Conservation (phyloP, 768 basidiomycete species). For the Lactarius pseudohatsudake region DNA sequence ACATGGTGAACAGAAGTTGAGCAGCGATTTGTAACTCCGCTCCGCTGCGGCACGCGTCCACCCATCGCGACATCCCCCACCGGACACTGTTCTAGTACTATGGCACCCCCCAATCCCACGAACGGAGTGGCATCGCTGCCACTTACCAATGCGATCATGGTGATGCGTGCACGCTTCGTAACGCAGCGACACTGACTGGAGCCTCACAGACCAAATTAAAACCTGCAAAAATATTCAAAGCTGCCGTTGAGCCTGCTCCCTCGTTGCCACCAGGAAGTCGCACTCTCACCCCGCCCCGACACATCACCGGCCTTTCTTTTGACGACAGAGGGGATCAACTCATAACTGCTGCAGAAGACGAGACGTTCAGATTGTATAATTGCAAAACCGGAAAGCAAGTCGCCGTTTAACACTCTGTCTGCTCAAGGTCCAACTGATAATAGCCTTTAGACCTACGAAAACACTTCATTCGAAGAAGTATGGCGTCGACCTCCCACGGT, state of each 20-base stretch:
- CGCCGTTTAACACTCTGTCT: conserved; percentile 29
- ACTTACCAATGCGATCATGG: conserved; percentile 38
- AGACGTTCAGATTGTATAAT: conserved; percentile 86
- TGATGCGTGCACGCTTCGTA: conserved; percentile 16
- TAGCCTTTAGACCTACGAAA: conserved; percentile 60
- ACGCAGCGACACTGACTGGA: background rate
- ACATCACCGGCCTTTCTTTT: conserved; percentile 87
- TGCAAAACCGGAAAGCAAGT: conserved; percentile 94
- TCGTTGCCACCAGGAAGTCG: conserved; percentile 46
- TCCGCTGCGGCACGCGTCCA: background rate
- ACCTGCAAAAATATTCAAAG: conserved; percentile 86
- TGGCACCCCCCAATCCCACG: conserved; percentile 22
- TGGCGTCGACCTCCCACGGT: conserved; percentile 90
- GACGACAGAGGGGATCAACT: conserved; percentile 88
- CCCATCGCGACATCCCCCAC: background rate
- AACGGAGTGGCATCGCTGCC: conserved; percentile 24
- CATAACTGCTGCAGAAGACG: conserved; percentile 89
- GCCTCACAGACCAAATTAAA: conserved; percentile 65
- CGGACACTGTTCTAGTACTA: background rate
- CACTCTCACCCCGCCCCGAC: conserved; percentile 41
- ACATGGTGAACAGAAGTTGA: conserved; percentile 46
- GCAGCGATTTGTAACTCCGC: conserved; percentile 59
- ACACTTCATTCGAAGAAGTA: conserved; percentile 93
- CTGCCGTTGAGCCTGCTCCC: conserved; percentile 62
- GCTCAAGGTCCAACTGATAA: conserved; percentile 35